phyloP scores from a whole-genome alignment of 2,329 filamentous ascomycete genomes.

The Trichoderma sp. region DNA sequence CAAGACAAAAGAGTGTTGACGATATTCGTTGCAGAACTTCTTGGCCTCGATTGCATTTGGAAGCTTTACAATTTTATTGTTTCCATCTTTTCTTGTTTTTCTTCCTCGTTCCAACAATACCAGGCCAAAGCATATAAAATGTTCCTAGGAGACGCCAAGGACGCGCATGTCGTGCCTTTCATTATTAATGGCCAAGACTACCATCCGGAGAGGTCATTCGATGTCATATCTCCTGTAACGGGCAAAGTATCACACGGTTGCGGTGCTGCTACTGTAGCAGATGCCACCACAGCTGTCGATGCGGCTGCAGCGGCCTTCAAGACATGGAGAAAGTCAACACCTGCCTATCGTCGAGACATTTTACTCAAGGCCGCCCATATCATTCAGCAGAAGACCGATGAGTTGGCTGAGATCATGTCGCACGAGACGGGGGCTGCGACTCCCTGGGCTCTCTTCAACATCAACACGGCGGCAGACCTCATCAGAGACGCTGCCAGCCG shows the following conservation, averaged over 20 bases:
- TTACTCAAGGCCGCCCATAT: conserved; percentile 67
- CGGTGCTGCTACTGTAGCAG: conserved; percentile 53
- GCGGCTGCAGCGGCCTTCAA: conserved; percentile 65
- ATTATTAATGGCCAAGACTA: conserved; percentile 46
- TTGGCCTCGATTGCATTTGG: neutral
- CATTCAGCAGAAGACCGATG: conserved; percentile 56
- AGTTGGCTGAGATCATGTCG: conserved; percentile 59
- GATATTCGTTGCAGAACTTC: neutral
- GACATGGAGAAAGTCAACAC: conserved; percentile 63
- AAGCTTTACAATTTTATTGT: neutral
- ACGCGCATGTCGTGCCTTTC: conserved; percentile 34
- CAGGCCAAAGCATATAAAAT: neutral
- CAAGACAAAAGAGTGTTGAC: neutral
- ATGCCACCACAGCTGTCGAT: conserved; percentile 51
- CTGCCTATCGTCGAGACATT: conserved; percentile 62
- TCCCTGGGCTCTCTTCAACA: conserved; percentile 43
- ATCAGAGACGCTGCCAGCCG: conserved; percentile 45
- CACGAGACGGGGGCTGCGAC: conserved; percentile 43
- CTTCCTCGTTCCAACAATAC: neutral
- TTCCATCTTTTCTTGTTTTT: neutral
- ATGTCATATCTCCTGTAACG: conserved; percentile 55
- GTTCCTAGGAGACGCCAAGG: neutral
- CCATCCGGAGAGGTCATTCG: conserved; percentile 46
- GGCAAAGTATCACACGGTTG: conserved; percentile 53
- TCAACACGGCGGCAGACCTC: conserved; percentile 36